These are phyloP conservation scores for Myotisia sp. DNA, from an alignment of 2,329 filamentous ascomycete genomes.

Conservation along the genomic window DNA sequence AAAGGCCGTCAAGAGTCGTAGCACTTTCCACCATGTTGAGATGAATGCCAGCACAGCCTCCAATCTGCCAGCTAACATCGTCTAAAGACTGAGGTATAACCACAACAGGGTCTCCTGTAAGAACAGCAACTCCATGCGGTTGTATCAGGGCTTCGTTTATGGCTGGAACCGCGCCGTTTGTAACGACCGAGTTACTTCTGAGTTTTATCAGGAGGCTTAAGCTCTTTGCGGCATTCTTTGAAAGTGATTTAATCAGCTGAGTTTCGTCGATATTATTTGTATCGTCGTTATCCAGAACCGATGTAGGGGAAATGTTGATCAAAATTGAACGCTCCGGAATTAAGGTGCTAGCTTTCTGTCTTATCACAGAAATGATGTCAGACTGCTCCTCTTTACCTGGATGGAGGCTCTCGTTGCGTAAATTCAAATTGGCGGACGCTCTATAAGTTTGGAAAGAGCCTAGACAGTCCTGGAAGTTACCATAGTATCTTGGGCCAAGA, in stretches of 20 bases:
- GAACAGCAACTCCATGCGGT: conserved; percentile 62
- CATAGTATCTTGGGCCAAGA: conserved; percentile 78
- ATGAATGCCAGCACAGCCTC: conserved; percentile 76
- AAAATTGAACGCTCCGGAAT: conserved; percentile 69
- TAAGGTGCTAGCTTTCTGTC: conserved; percentile 67
- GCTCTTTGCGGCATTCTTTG: conserved; percentile 53
- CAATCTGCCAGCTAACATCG: conserved; percentile 80
- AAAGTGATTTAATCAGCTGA: conserved; percentile 61
- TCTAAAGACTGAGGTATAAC: conserved; percentile 72
- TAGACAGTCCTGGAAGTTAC: conserved; percentile 92
- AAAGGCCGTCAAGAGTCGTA: conserved; percentile 51
- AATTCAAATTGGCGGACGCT: conserved; percentile 76
- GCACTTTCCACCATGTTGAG: conserved; percentile 74
- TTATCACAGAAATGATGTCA: conserved; percentile 78
- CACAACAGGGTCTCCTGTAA: conserved; percentile 72
- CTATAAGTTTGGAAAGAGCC: conserved; percentile 94
- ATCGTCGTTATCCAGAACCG: conserved; percentile 69
- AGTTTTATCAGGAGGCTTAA: conserved; percentile 56
- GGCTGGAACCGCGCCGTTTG: conserved; percentile 76
- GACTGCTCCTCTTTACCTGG: conserved; percentile 81
- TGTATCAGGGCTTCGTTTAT: conserved; percentile 80
- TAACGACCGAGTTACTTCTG: conserved; percentile 61
- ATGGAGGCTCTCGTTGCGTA: conserved; percentile 82
- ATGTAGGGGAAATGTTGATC: conserved; percentile 67
- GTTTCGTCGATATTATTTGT: conserved; percentile 57